Conservation (phyloP, 1,139 yeast species). For the Blastobotrys raffinosifermentans region DNA sequence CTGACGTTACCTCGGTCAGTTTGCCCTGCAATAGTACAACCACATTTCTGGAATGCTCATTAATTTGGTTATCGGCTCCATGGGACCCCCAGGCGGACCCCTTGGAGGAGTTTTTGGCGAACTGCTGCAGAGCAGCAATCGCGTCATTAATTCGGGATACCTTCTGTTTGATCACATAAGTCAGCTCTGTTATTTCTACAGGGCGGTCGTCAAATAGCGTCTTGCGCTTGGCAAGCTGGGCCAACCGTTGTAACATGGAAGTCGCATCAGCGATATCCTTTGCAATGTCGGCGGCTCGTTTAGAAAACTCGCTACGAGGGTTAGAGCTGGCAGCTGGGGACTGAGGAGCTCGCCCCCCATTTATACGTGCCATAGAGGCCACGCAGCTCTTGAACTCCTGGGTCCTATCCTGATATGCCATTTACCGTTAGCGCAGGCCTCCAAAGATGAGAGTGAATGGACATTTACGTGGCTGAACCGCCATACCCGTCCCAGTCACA, state of each 20-base stretch:
- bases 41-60: slow-evolving; percentile 77
- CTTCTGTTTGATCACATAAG: slow-evolving; percentile 89
- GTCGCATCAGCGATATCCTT: slow-evolving; percentile 89
- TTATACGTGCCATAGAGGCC: slow-evolving; percentile 55
- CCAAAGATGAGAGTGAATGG: too few relatives aligned
- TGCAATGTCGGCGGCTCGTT: slow-evolving; percentile 78
- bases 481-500: too few relatives aligned
- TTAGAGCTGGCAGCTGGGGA: slow-evolving; percentile 19
- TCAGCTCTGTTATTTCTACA: slow-evolving; percentile 84
- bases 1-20: slow-evolving; percentile 87
- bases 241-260: slow-evolving; percentile 71
- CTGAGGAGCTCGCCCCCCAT: slow-evolving; percentile 36
- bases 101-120: slow-evolving; percentile 21
- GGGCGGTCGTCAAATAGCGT: slow-evolving; percentile 96
- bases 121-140: slow-evolving; percentile 59
- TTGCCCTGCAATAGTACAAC: slow-evolving; percentile 80
- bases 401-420: slow-evolving; percentile 63
- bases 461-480: too few relatives aligned
- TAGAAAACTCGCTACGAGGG: slow-evolving; percentile 56
- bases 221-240: slow-evolving; percentile 76
- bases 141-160: slow-evolving; percentile 79
- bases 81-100: slow-evolving; percentile 30
- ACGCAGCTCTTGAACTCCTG: slow-evolving; percentile 85
- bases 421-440: too few relatives aligned
- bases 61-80: slow-evolving; percentile 52